Evolutionary conservation across 1,284 basidiomycete genomes (phyloP).

Genomic region (Ceratobasidium sp.): DNA sequence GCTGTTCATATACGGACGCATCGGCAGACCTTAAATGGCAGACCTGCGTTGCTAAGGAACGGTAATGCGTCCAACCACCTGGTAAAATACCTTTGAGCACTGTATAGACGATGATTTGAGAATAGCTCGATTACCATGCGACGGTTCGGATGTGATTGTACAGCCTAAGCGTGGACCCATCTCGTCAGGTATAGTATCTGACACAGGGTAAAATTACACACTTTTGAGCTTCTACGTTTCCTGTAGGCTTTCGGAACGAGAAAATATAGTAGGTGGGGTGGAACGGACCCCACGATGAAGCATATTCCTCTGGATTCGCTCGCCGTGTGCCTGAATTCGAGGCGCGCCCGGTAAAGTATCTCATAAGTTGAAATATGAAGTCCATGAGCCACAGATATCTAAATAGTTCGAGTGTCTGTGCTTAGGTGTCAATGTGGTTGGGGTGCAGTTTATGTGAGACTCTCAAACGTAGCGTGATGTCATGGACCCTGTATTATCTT

Average conservation of each 20-base stretch:
- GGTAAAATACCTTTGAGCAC: not conserved
- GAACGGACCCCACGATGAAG: conserved; percentile 42
- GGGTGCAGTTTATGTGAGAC: not conserved
- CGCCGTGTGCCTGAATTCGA: conserved; percentile 20
- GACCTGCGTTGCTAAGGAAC: conserved; percentile 40
- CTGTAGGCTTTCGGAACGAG: conserved; percentile 40
- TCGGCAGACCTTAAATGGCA: conserved; percentile 41
- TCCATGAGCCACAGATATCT: not conserved
- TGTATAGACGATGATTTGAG: not conserved
- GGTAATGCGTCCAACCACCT: conserved; percentile 44
- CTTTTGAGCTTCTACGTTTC: conserved; percentile 46
- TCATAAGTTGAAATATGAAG: not conserved
- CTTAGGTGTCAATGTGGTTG: not conserved
- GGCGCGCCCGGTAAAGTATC: conserved; percentile 31
- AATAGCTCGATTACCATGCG: conserved; percentile 42
- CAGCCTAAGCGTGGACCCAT: conserved; percentile 37
- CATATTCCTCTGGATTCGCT: conserved; percentile 36
- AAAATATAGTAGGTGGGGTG: conserved; percentile 41
- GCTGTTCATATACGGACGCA: not conserved
- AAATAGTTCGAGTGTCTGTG: not conserved
- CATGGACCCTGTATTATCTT: not conserved
- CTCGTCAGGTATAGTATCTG: not conserved
- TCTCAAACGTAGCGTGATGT: not conserved
- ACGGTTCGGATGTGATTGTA: conserved; percentile 48
- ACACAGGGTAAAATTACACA: conserved; percentile 1